Evolutionary conservation across 495 filamentous ascomycete genomes (phyloP).

Genomic region (Aspergillus ellipticus): DNA sequence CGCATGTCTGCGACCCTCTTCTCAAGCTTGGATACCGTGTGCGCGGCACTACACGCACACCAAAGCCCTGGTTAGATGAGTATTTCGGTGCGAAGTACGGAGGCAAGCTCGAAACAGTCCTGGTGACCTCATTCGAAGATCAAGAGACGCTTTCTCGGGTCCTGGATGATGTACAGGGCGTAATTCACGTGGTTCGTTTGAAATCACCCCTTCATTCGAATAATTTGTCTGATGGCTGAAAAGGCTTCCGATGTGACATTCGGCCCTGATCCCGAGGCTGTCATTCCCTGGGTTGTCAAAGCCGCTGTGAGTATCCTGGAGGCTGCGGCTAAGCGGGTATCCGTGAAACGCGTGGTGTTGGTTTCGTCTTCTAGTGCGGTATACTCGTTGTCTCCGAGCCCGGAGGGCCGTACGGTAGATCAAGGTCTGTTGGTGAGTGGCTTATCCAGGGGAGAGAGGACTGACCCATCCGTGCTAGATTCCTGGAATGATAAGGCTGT

Average conservation of each 20-base stretch:
- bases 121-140: slow-evolving; percentile 34
- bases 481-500: slow-evolving; percentile 47
- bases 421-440: too few relatives aligned
- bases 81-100: slow-evolving; percentile 40
- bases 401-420: too few relatives aligned
- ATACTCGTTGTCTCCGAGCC: too few relatives aligned
- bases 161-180: slow-evolving; percentile 19
- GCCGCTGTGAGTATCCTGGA: slow-evolving; percentile 37
- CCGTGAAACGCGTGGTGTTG: slow-evolving; percentile 48
- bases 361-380: too few relatives aligned
- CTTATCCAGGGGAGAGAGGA: too few relatives aligned
- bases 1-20: slow-evolving; percentile 46
- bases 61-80: slow-evolving; percentile 40
- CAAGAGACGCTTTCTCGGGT: slow-evolving; percentile 30
- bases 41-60: slow-evolving; percentile 46
- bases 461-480: too few relatives aligned
- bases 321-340: slow-evolving; percentile 38
- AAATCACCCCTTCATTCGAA: not conserved
- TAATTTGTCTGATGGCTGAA: too few relatives aligned
- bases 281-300: slow-evolving; percentile 40
- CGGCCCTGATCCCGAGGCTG: slow-evolving; percentile 35
- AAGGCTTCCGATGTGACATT: slow-evolving; percentile 35
- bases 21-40: slow-evolving; percentile 49
- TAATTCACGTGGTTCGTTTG: slow-evolving; percentile 32
- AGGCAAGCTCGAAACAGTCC: slow-evolving; percentile 27